phyloP scores from a whole-genome alignment of 805 yeast genomes.

The Wickerhamiella galacta region DNA sequence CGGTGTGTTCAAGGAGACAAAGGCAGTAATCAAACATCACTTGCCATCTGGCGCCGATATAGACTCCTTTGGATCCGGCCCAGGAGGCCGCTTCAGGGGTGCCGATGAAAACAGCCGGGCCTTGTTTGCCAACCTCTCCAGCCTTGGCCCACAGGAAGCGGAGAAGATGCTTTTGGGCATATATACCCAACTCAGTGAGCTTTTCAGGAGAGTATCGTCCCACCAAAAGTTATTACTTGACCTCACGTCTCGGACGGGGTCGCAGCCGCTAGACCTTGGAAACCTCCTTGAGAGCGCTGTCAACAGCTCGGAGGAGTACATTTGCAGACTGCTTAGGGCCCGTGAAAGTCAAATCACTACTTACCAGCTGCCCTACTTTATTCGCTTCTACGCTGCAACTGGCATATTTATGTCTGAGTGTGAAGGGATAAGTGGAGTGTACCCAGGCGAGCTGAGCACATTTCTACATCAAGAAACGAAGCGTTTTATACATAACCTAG shows the following conservation, averaged over 20 bases:
- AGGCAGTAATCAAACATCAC: constrained; percentile 46
- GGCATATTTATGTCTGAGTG: constrained; percentile 64
- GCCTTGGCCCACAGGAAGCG: constrained; percentile 39
- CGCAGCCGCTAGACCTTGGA: constrained; percentile 44
- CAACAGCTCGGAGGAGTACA: constrained; percentile 52
- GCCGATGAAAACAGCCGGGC: too few relatives aligned
- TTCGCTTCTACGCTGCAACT: constrained; percentile 47
- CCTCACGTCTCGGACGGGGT: constrained; percentile 35
- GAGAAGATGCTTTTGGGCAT: constrained; percentile 48
- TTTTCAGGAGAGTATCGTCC: constrained; percentile 51
- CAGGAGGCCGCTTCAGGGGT: too few relatives aligned
- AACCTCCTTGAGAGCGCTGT: constrained; percentile 49
- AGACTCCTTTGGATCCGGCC: neutral
- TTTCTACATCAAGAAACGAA: constrained; percentile 50
- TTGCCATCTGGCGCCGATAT: constrained; percentile 30
- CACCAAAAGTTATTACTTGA: constrained; percentile 73
- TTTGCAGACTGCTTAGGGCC: constrained; percentile 62
- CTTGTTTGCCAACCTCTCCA: too few relatives aligned
- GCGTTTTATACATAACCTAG: constrained; percentile 39
- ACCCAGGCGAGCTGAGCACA: constrained; percentile 45
- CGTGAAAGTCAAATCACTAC: constrained; percentile 55
- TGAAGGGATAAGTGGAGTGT: constrained; percentile 62
- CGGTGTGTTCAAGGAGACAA: constrained; percentile 49
- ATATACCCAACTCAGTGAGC: constrained; percentile 50
- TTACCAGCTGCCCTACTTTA: constrained; percentile 41